Base-by-base conservation (phyloP, 768 basidiomycete species). In the Tubosaeta sp. region DNA sequence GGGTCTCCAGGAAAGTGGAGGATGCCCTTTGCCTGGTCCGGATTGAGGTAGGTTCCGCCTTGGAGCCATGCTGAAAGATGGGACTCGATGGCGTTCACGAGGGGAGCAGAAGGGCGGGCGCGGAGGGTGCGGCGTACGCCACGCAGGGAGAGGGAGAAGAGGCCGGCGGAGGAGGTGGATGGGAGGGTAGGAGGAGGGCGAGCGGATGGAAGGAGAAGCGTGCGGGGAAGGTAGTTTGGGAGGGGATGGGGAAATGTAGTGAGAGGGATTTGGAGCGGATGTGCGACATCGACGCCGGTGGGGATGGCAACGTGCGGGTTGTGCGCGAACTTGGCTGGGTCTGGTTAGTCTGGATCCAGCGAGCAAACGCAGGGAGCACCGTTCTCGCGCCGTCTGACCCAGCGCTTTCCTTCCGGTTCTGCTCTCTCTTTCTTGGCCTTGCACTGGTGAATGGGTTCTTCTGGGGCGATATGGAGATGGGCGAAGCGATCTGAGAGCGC, bases 231-330 rank as follows among this genome's bases (percentile, higher is more conserved):
- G 60, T 81, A 90, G 1, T 76, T 41, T 0, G 90, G 90, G 0
- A 91, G 72, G 0, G 90, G 90, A 53, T 80, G 77, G 2, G 90
- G 89, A 60, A 91, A 92, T 0, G 90, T 90, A 10, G 82, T 31
- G 3, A 69, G 70, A 0, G 71, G 67, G 25, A 64, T 64, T 4
- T 83, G 79, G 4, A 67, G 54, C 1, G 73, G 72, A 5, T 80
- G 58, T 6, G 62, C 57, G 55, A 79, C 77, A 68, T 92, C 90
- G 39, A 60, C 67, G 68, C 66, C 76, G 13, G 79, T 73, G 2
- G 90, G 87, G n/a, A 67, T 64, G 0, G 83, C 74, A 53, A 91
- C 76, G 62, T 91, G 85, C 1, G 82, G 82, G 60, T 92, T 91
- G 13, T 81, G 83, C 19, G 74, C 71, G 63, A 91, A 91, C 22